Percentiles rank a stretch among this genome's conserved stretches.
phyloP scores from a whole-genome alignment of 1,139 yeast genomes.

The Protomyces inundatus region DNA sequence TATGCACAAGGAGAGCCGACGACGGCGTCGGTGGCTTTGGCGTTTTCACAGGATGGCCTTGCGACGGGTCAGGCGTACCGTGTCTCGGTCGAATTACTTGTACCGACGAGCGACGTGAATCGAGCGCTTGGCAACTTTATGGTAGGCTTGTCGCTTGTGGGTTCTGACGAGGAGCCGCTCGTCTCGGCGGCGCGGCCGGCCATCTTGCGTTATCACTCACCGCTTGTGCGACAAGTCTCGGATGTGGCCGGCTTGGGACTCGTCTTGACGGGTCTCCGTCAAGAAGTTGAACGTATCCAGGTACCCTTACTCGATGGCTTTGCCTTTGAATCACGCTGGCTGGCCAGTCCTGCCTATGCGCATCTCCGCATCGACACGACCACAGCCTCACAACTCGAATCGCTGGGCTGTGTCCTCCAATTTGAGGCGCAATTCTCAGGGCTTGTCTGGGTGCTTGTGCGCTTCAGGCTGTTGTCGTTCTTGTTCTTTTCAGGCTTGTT shows the following conservation, averaged over 20 bases:
- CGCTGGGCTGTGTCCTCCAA: background rate
- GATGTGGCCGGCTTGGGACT: constrained; percentile 7
- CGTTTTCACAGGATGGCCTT: background rate
- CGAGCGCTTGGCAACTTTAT: constrained; percentile 24
- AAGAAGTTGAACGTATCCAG: constrained; percentile 4
- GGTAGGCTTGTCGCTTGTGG: constrained; percentile 10
- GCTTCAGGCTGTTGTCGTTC: constrained; percentile 10
- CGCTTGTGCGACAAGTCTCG: constrained; percentile 1
- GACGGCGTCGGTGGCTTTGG: constrained; percentile 2
- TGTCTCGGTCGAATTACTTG: constrained; percentile 7
- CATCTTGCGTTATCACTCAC: constrained; percentile 18
- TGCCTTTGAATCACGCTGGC: constrained; percentile 12
- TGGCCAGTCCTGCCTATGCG: constrained; percentile 5
- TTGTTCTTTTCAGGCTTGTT: constrained; percentile 20
- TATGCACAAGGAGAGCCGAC: background rate
- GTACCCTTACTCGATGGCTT: constrained; percentile 8
- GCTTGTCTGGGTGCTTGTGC: constrained; percentile 9
- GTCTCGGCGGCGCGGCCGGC: constrained; percentile 5
- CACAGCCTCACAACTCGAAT: background rate
- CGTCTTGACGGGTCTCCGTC: constrained; percentile 5
- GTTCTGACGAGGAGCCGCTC: constrained; percentile 2
- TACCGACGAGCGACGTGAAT: constrained; percentile 16
- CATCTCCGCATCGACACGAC: constrained; percentile 12
- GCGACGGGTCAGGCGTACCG: constrained; percentile 18
- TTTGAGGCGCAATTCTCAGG: constrained; percentile 13